A percentile compares a stretch with the other conserved stretches of the same genome.
These are phyloP conservation scores for Aspergillus fischeri DNA, from an alignment of 2,329 filamentous ascomycete genomes.

Conservation along the genomic window DNA sequence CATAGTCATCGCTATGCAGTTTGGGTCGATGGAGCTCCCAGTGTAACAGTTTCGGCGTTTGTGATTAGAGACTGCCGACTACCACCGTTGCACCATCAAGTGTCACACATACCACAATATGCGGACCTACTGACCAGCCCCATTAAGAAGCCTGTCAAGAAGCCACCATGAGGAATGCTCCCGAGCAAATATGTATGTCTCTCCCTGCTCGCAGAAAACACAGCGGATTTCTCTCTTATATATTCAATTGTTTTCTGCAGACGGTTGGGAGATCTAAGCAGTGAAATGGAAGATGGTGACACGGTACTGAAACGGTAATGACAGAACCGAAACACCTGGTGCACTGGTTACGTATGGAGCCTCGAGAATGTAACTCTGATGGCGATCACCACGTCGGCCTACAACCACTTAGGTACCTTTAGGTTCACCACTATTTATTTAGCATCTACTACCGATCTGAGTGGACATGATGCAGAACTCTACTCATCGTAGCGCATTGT, in stretches of 20 bases:
- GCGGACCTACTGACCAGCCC: constrained; percentile 6
- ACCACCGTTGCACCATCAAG: constrained; percentile 28
- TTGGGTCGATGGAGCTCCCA: background rate
- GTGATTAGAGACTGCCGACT: constrained; percentile 14
- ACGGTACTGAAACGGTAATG: background rate
- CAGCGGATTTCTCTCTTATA: background rate
- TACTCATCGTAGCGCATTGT: too few relatives aligned
- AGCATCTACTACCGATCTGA: too few relatives aligned
- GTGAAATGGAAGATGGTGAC: background rate
- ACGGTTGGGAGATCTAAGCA: background rate
- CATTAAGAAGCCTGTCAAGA: background rate
- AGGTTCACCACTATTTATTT: too few relatives aligned
- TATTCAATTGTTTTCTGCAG: background rate
- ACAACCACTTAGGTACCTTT: background rate
- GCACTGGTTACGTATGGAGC: background rate
- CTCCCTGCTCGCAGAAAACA: background rate
- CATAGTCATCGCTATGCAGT: background rate
- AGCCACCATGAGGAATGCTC: constrained; percentile 1
- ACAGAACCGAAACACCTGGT: background rate
- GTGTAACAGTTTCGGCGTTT: constrained; percentile 24
- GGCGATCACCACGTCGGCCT: background rate
- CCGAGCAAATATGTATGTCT: background rate
- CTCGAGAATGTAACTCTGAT: background rate
- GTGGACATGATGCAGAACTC: too few relatives aligned
- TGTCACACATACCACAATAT: constrained; percentile 19